Percentiles rank a stretch among this genome's conserved stretches.
These are phyloP conservation scores for Linnemannia exigua DNA, from an alignment of 192 early-diverging fungal species.

Conservation along the genomic window DNA sequence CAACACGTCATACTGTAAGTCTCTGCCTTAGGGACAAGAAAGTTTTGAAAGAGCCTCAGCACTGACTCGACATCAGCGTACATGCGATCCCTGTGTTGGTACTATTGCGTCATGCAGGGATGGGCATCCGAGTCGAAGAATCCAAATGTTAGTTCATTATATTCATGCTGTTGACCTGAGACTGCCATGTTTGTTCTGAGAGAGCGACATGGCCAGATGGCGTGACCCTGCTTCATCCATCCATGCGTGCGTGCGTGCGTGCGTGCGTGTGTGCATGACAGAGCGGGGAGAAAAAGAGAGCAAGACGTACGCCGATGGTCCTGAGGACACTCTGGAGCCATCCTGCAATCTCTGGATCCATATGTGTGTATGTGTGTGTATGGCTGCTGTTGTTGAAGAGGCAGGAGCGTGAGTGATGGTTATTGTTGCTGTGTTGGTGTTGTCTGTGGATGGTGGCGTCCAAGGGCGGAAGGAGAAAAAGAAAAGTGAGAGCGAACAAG, in stretches of 20 bases:
- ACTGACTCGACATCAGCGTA: constrained; percentile 77
- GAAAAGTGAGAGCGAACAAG: not conserved
- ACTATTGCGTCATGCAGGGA: constrained; percentile 54
- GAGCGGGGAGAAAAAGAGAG: not conserved
- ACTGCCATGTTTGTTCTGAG: not conserved
- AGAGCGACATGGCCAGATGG: constrained; percentile 4
- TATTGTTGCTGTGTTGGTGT: not conserved
- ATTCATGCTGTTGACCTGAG: not conserved
- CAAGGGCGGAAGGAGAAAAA: not conserved
- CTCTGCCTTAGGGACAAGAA: constrained; percentile 75
- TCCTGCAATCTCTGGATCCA: constrained; percentile 57
- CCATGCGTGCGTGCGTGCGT: not conserved
- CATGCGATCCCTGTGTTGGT: constrained; percentile 70
- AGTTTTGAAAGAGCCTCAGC: constrained; percentile 66
- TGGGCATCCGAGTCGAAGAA: too few species aligned
- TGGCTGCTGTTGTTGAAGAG: not conserved
- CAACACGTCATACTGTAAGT: constrained; percentile 70
- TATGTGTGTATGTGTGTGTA: not conserved
- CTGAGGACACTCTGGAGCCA: constrained; percentile 46
- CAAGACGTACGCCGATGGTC: constrained; percentile 50
- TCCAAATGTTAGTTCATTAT: not conserved
- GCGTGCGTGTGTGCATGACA: not conserved
- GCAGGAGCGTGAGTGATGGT: not conserved
- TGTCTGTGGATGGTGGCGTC: not conserved
- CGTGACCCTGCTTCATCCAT: not conserved